Evolutionary conservation across 2,329 filamentous ascomycete species (phyloP), one percentile per base, ranked within the genome.

Genomic region (Claviceps fusiformis): DNA sequence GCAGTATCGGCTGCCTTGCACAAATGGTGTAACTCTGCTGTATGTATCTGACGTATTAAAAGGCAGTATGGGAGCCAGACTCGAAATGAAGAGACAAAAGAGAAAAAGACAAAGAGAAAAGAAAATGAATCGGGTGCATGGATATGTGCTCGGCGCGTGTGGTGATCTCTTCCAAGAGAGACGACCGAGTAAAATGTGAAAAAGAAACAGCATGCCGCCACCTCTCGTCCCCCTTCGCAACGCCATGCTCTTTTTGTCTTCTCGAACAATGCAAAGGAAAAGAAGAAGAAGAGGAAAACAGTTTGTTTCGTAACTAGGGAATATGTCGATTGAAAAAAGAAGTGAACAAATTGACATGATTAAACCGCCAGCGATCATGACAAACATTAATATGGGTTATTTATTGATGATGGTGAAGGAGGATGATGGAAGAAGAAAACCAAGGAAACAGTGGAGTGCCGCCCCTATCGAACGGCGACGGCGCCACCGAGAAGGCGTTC

Each of bases 401-500:
- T 27, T n/a, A 27, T 29, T 29, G 19, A 13, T 41, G 33, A 19
- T 31, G 11, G 43, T 39, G 35, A 13, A 44, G 8, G 24, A 19
- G 15, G 11, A 47, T 3, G n/a, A n/a, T n/a, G n/a, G n/a, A n/a
- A n/a, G n/a, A 43, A 33, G 9, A 7, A 29, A 17, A 10, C 6
- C n/a, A n/a, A n/a, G 8, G 24, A 43, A 17, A 2, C 13, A 17
- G 19, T 5, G 8, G 31, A 43, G 17, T 27, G 43, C 4, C 31
- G 13, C 43, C 31, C 27, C 55, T 37, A 74, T 64, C 72, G 70
- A 56, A 70, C 68, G 33, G 68, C 59, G 55, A 73, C 70, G 53
- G 70, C 66, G 52, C 70, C 71, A 49, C 75, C 75, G 57, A 81
- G 77, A 57, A 81, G 71, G 46, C 78, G 75, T 39, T 74, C 75